Conservation (phyloP, 2,329 filamentous ascomycete species). For the Fusarium sambucinum region DNA sequence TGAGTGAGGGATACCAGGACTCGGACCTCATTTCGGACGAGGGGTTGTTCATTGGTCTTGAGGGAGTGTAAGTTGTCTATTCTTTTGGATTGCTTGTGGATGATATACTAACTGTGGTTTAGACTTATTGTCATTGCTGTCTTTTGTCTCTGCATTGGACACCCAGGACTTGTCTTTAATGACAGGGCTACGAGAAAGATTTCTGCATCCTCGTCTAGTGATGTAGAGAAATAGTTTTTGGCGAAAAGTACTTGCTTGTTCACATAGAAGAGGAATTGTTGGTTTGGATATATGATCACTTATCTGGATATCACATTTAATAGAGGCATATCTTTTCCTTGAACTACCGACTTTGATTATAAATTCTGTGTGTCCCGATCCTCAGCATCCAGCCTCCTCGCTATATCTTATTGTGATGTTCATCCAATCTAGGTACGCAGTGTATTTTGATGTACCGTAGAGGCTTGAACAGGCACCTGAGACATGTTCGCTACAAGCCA, state of each 20-base stretch:
- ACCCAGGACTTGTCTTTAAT: slow-evolving; percentile 54
- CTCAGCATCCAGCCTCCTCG: neutral
- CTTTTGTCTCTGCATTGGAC: slow-evolving; percentile 53
- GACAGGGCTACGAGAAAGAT: slow-evolving; percentile 7
- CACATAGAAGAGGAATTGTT: fast-evolving
- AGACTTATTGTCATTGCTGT: slow-evolving; percentile 54
- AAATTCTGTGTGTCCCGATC: too few relatives aligned
- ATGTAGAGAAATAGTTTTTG: slow-evolving; percentile 16
- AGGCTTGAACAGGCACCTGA: neutral
- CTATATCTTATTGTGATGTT: fast-evolving
- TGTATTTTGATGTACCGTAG: too few relatives aligned
- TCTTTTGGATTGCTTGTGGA: fast-evolving
- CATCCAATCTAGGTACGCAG: too few relatives aligned
- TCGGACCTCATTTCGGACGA: slow-evolving; percentile 66
- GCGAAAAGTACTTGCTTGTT: neutral
- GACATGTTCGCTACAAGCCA: too few relatives aligned
- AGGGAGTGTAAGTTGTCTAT: slow-evolving; percentile 58
- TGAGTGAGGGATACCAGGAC: slow-evolving; percentile 69
- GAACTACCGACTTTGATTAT: neutral
- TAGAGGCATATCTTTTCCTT: neutral
- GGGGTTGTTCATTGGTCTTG: slow-evolving; percentile 65
- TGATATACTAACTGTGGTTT: slow-evolving; percentile 9
- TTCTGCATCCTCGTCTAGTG: slow-evolving; percentile 4
- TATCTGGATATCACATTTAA: neutral
- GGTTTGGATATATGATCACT: neutral